A percentile compares a stretch with the other conserved stretches of the same genome.
These are phyloP conservation scores for Magnaporthiopsis rhizophila DNA, from an alignment of 2,329 filamentous ascomycete genomes.

Conservation along the genomic window DNA sequence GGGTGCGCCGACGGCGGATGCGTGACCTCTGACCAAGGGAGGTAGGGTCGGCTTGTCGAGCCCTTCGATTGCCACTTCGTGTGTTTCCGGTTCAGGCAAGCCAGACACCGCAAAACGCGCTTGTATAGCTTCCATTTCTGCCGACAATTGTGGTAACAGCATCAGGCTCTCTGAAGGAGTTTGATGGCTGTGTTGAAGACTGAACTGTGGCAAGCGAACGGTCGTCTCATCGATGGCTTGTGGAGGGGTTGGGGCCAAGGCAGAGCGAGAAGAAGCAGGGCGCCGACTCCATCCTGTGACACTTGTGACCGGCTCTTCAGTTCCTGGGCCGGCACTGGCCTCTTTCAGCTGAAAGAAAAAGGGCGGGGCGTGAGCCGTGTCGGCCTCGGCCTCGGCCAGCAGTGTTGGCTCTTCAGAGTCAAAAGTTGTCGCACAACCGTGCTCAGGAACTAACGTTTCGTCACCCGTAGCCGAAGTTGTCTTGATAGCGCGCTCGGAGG, in stretches of 20 bases:
- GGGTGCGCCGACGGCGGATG: neutral
- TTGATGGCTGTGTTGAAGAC: neutral
- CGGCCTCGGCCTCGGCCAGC: neutral
- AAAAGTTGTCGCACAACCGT: neutral
- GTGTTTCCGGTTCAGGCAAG: neutral
- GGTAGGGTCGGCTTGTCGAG: neutral
- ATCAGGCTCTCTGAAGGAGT: neutral
- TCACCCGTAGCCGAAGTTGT: neutral
- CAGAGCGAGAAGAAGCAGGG: neutral
- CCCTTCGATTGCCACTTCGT: too few relatives aligned
- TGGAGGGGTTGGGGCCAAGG: neutral
- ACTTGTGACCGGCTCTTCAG: neutral
- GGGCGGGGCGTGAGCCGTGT: neutral
- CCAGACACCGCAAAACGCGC: neutral
- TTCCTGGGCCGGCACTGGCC: neutral
- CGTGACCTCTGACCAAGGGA: neutral
- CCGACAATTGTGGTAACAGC: neutral
- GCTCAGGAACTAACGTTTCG: neutral
- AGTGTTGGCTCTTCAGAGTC: conserved; percentile 2
- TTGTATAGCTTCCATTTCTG: neutral
- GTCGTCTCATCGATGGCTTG: neutral
- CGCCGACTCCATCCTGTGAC: neutral
- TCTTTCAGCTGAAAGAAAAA: neutral
- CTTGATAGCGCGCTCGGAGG: neutral
- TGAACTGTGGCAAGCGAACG: neutral